A percentile compares a stretch with the other conserved stretches of the same genome.
Conservation (phyloP, 192 early-diverging fungal species). For the Backusella psychrophila region DNA sequence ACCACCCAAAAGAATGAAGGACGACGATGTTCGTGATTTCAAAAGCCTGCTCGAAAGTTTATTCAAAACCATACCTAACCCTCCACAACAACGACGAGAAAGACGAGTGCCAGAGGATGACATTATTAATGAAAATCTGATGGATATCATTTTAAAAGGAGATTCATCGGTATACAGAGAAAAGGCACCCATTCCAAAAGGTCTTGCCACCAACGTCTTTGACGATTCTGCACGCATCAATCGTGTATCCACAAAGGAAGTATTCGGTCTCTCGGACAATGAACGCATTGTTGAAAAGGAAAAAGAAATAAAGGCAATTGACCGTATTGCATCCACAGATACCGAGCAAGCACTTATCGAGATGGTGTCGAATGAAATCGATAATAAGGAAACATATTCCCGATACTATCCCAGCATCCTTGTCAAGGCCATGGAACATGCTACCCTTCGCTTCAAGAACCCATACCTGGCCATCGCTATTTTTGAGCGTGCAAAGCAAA, state of each 20-base stretch:
- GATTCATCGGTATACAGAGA: conserved; percentile 5
- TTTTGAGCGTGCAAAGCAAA: conserved; percentile 40
- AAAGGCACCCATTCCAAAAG: conserved; percentile 14
- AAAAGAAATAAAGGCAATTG: not conserved
- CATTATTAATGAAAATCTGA: not conserved
- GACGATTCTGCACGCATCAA: not conserved
- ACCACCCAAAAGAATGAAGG: not conserved
- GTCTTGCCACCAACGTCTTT: not conserved
- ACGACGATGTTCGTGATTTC: not conserved
- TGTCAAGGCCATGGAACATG: conserved; percentile 22
- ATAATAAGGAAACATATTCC: conserved; percentile 2
- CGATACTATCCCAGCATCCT: conserved; percentile 7
- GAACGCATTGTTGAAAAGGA: not conserved
- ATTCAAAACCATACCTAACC: not conserved
- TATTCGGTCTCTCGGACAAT: not conserved
- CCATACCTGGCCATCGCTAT: conserved; percentile 43
- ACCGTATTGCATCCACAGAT: not conserved
- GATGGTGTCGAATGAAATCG: not conserved
- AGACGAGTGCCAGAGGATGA: not conserved
- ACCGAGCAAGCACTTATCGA: not conserved
- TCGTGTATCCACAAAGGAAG: not conserved
- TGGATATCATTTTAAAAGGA: conserved; percentile 4
- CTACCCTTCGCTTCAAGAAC: conserved; percentile 24
- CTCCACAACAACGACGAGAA: not conserved
- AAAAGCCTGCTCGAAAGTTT: not conserved